Conservation (phyloP, 1,284 basidiomycete genomes). For the Irpex rosettiformis region DNA sequence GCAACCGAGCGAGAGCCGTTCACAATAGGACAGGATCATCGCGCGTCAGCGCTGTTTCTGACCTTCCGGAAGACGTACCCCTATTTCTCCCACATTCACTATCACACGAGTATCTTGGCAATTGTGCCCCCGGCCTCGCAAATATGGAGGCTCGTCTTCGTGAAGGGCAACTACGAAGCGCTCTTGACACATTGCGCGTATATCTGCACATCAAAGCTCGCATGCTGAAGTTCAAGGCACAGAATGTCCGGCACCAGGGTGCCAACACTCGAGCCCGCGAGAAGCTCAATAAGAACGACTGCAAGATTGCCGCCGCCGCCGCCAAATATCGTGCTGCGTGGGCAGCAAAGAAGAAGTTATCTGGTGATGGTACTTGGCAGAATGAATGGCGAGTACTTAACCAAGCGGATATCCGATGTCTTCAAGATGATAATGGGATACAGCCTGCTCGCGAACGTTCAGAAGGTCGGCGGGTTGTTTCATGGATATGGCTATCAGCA, state of each 20-base stretch:
- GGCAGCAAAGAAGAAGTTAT: constrained; percentile 4
- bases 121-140: constrained; percentile 1
- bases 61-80: background rate
- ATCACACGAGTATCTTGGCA: background rate
- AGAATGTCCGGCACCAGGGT: constrained; percentile 4
- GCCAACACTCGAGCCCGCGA: background rate
- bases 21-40: too few relatives aligned
- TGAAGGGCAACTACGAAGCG: constrained; percentile 8
- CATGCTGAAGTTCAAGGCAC: constrained; percentile 5
- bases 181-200: constrained; percentile 6
- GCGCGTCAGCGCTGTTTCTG: too few relatives aligned
- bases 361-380: constrained; percentile 15
- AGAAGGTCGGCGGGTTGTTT: constrained; percentile 1
- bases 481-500: constrained; percentile 6
- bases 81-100: constrained; percentile 5
- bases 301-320: background rate
- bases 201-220: constrained; percentile 9
- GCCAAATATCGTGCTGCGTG: constrained; percentile 13
- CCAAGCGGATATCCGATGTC: constrained; percentile 3
- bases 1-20: background rate
- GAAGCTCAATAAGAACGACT: background rate
- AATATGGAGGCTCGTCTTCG: constrained; percentile 5
- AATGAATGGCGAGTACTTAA: constrained; percentile 17
- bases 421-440: background rate
- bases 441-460: background rate